These are phyloP conservation scores for Apiospora saccharicola DNA, from an alignment of 2,329 filamentous ascomycete genomes.

Conservation along the genomic window DNA sequence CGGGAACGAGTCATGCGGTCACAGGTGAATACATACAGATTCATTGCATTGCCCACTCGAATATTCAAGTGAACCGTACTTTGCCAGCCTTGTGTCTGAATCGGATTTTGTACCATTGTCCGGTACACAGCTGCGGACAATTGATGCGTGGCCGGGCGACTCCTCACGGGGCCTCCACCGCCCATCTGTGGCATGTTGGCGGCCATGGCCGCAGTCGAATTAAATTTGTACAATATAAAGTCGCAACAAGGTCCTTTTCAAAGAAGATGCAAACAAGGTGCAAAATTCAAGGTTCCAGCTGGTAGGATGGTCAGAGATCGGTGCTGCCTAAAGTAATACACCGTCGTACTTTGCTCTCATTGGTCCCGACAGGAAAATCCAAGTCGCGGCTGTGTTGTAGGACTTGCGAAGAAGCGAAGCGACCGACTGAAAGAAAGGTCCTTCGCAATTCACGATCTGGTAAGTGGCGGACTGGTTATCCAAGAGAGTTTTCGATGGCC, in stretches of 20 bases:
- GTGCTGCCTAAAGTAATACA: conserved; percentile 16
- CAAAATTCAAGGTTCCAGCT: neutral
- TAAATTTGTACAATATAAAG: conserved; percentile 24
- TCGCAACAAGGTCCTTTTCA: conserved; percentile 30
- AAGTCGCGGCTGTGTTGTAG: conserved; percentile 18
- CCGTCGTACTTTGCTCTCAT: conserved; percentile 13
- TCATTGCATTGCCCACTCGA: conserved; percentile 44
- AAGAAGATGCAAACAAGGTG: conserved; percentile 1
- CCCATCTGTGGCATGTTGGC: conserved; percentile 67
- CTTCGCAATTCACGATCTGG: neutral
- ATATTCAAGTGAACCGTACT: conserved; percentile 38
- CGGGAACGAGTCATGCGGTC: neutral
- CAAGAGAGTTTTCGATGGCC: neutral
- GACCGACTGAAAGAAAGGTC: neutral
- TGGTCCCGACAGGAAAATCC: neutral
- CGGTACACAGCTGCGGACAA: conserved; percentile 49
- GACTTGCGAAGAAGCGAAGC: conserved; percentile 6
- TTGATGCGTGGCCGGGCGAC: conserved; percentile 49
- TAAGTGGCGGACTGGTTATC: neutral
- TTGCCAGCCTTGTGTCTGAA: conserved; percentile 43
- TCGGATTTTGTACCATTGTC: conserved; percentile 32
- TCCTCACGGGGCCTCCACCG: conserved; percentile 54
- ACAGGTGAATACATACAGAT: conserved; percentile 42
- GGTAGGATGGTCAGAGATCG: conserved; percentile 8
- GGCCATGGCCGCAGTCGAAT: conserved; percentile 60